A percentile compares a stretch with the other conserved stretches of the same genome.
These are phyloP conservation scores for Bipolaris zeicola DNA, from an alignment of 2,329 filamentous ascomycete genomes.

Conservation along the genomic window DNA sequence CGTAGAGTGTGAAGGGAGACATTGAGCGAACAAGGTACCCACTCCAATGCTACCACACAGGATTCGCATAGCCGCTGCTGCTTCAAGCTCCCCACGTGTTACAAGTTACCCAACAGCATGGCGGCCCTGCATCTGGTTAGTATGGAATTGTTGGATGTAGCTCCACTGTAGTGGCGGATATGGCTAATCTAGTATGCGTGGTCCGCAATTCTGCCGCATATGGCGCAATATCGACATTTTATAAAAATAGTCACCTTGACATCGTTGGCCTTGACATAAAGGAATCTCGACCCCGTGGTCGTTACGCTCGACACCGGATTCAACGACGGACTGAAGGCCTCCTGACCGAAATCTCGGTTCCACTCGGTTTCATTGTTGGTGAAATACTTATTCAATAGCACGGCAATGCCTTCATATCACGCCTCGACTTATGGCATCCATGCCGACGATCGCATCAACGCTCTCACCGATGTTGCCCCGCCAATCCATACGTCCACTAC, in stretches of 20 bases:
- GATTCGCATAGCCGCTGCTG: background rate
- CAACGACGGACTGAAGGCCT: too few relatives aligned
- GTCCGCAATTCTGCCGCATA: conserved; percentile 8
- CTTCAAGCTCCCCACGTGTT: conserved; percentile 1
- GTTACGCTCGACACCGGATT: background rate
- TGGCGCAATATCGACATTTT: conserved; percentile 24
- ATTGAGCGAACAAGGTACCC: background rate
- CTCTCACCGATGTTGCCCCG: conserved; percentile 80
- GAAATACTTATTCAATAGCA: background rate
- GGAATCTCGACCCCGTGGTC: background rate
- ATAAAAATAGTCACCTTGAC: background rate
- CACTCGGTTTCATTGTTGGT: background rate
- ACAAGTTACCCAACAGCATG: background rate
- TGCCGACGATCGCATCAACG: conserved; percentile 78
- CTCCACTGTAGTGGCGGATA: conserved; percentile 15
- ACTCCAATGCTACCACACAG: background rate
- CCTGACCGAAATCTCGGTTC: too few relatives aligned
- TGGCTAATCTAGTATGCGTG: conserved; percentile 8
- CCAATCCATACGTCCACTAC: conserved; percentile 91
- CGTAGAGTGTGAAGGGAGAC: background rate
- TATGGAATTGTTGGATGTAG: background rate
- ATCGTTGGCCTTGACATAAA: background rate
- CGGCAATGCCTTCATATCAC: conserved; percentile 40
- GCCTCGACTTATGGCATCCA: conserved; percentile 78
- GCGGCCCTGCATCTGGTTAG: conserved; percentile 5